A percentile compares a stretch with the other conserved stretches of the same genome.
Conservation (phyloP, 139 green algal species). For the Marvania coccoides region DNA sequence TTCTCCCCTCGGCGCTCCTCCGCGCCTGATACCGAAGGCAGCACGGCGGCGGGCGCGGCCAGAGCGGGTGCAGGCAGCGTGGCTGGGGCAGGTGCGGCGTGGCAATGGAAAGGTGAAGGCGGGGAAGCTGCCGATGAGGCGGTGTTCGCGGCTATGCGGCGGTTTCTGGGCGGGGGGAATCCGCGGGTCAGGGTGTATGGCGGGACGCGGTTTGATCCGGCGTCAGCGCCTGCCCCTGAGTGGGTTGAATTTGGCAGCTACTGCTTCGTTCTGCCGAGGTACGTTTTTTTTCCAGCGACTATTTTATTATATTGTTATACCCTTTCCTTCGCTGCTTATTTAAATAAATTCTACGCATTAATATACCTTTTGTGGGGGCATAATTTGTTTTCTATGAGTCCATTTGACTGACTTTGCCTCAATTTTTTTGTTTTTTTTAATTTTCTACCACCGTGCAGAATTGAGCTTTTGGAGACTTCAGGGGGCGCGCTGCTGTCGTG, state of each 20-base stretch:
- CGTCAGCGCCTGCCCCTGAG: conserved; percentile 17
- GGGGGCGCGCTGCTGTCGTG: conserved; percentile 42
- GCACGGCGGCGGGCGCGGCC: conserved; percentile 32
- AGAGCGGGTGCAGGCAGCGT: conserved; percentile 39
- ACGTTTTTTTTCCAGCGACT: too few species aligned
- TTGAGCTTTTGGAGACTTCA: conserved; percentile 59
- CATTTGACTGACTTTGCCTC: background rate
- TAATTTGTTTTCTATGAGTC: background rate
- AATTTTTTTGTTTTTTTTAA: background rate
- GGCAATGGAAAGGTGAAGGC: conserved; percentile 60
- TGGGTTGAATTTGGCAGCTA: conserved; percentile 70
- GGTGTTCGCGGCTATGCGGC: conserved; percentile 44
- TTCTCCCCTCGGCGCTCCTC: conserved; percentile 66
- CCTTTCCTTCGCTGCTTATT: too few species aligned
- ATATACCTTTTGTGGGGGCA: too few species aligned
- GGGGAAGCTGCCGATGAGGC: conserved; percentile 34
- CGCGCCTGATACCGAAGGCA: conserved; percentile 50
- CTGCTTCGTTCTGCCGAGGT: conserved; percentile 69
- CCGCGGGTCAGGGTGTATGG: conserved; percentile 65
- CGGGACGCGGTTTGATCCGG: conserved; percentile 56
- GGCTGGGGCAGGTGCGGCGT: conserved; percentile 63
- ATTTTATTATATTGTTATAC: background rate
- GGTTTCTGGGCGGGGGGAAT: conserved; percentile 52
- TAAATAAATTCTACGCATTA: too few species aligned
- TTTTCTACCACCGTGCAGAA: background rate